These are phyloP conservation scores for Fusarium clavum DNA, from an alignment of 2,329 filamentous ascomycete species.

Conservation along the genomic window DNA sequence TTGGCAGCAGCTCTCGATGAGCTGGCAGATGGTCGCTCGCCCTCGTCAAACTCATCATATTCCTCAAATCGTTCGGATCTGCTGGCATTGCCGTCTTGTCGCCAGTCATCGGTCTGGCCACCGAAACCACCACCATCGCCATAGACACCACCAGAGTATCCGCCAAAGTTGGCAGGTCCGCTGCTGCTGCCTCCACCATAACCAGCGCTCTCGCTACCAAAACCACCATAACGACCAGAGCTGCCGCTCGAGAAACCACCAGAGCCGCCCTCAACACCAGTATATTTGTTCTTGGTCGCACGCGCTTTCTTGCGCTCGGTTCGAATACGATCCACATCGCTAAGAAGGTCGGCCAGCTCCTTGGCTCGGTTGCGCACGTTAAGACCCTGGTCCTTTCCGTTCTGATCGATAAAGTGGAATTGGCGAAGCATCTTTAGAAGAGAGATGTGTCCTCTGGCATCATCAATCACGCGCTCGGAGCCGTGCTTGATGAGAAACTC, in stretches of 20 bases:
- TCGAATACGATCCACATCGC: constrained; percentile 90
- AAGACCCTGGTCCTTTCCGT: constrained; percentile 97
- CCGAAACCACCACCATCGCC: constrained; percentile 97
- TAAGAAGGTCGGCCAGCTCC: constrained; percentile 91
- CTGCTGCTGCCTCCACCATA: constrained; percentile 61
- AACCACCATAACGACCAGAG: constrained; percentile 81
- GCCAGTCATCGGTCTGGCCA: constrained; percentile 78
- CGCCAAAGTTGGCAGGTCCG: constrained; percentile 60
- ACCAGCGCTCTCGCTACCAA: constrained; percentile 85
- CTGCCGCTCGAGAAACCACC: constrained; percentile 65
- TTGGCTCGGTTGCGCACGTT: constrained; percentile 98
- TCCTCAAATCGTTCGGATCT: constrained; percentile 88
- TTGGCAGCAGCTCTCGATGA: constrained; percentile 58
- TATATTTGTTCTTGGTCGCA: constrained; percentile 92
- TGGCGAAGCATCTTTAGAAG: constrained; percentile 98
- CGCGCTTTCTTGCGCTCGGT: constrained; percentile 89
- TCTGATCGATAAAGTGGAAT: constrained; percentile 95
- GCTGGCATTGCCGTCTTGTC: constrained; percentile 62
- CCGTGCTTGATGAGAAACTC: constrained; percentile 99
- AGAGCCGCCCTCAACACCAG: constrained; percentile 87
- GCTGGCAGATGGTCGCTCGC: constrained; percentile 59
- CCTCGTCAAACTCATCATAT: constrained; percentile 96
- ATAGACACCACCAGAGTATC: constrained; percentile 80
- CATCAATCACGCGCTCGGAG: constrained; percentile 96
- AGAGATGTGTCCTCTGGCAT: constrained; percentile 93